phyloP scores from a whole-genome alignment of 164 flowering plant species.

The Vitis rotundifolia region DNA sequence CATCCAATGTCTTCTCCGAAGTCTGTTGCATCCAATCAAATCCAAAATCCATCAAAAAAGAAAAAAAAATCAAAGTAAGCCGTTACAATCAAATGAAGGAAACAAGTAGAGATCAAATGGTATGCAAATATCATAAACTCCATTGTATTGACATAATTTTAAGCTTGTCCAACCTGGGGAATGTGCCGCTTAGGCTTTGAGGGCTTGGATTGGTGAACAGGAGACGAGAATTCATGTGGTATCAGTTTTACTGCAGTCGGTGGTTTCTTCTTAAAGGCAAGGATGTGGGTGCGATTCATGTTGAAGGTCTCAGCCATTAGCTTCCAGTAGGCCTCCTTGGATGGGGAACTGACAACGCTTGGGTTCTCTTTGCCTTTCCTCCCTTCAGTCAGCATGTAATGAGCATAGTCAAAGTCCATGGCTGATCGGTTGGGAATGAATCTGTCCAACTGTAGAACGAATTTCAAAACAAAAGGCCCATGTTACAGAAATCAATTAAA shows the following conservation, averaged over 20 bases:
- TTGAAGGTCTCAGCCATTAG: conserved; percentile 17
- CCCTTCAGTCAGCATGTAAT: conserved; percentile 29
- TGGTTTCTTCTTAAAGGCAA: conserved; percentile 28
- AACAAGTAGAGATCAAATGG: not conserved
- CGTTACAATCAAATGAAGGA: not conserved
- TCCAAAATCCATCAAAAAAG: not conserved
- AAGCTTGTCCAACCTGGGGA: conserved; percentile 14
- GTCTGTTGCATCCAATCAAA: conserved; percentile 6
- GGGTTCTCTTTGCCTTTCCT: conserved; percentile 16
- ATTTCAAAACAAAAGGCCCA: not conserved
- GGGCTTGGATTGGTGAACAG: conserved; percentile 2
- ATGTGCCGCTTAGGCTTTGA: conserved; percentile 17
- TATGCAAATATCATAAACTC: not conserved
- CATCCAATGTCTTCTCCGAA: conserved; percentile 22
- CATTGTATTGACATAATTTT: not conserved
- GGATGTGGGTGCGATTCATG: conserved; percentile 21
- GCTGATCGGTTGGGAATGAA: conserved; percentile 39
- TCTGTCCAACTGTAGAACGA: conserved; percentile 29
- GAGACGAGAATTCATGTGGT: conserved; percentile 6
- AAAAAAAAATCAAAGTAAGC: not conserved
- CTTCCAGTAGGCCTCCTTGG: conserved; percentile 19
- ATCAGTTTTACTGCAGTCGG: conserved; percentile 6
- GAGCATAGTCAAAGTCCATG: conserved; percentile 34
- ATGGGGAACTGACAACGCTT: conserved; percentile 14
- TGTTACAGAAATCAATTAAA: not conserved